These are phyloP conservation scores for Globisporangium abappressorium DNA, from an alignment of 352 stramenopile genomes.

Conservation along the genomic window DNA sequence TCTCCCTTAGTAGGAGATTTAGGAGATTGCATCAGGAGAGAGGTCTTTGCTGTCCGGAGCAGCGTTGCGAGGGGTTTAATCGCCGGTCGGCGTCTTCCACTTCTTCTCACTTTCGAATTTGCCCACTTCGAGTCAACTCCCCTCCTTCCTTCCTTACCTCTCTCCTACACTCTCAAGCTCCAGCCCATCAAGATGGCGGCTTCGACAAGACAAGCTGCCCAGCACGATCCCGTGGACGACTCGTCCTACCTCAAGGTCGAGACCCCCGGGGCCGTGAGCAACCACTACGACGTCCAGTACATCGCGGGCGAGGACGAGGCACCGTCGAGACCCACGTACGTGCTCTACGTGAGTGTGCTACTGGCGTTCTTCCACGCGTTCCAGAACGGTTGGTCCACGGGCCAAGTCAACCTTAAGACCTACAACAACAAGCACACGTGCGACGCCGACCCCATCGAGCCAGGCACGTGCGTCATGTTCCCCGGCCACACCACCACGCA, in stretches of 20 bases:
- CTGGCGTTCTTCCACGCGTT: slow-evolving; percentile 46
- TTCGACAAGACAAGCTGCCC: background rate
- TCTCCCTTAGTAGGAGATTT: background rate
- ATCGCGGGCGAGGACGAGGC: too few relatives aligned
- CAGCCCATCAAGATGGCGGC: background rate
- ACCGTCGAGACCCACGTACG: too few relatives aligned
- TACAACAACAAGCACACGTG: slow-evolving; percentile 27
- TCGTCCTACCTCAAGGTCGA: too few relatives aligned
- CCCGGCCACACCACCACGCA: slow-evolving; percentile 31
- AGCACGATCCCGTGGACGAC: background rate
- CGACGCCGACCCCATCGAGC: slow-evolving; percentile 13
- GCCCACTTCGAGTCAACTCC: background rate
- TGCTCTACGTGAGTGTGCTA: slow-evolving; percentile 45
- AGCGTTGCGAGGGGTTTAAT: background rate
- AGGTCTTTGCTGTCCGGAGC: background rate
- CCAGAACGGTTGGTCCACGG: slow-evolving; percentile 54
- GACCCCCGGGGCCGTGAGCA: too few relatives aligned
- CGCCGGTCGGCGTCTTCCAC: background rate
- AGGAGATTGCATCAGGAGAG: background rate
- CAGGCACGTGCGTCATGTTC: slow-evolving; percentile 35
- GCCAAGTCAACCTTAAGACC: slow-evolving; percentile 51
- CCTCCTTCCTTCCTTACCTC: background rate
- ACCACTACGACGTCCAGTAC: too few relatives aligned
- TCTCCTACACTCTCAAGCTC: background rate
- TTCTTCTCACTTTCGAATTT: background rate